Base-by-base conservation (phyloP, 2,329 filamentous ascomycete species). In the Xylariales sp. region DNA sequence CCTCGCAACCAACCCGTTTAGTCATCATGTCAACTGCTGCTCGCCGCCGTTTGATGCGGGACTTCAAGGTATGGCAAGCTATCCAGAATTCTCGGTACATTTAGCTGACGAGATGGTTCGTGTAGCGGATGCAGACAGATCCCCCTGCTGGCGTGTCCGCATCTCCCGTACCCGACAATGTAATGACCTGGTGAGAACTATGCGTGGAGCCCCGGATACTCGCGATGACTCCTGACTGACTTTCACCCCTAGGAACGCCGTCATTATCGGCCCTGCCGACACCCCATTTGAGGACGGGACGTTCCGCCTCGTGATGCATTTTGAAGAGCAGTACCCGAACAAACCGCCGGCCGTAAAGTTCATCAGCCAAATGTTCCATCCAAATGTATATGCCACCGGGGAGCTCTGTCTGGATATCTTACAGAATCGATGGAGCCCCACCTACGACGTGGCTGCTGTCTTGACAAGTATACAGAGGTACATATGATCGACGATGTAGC, bases 341-440 rank as follows among this genome's bases (percentile, higher is more conserved):
- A 98, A 98, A 80, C 96, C 96, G 5, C 96, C 96, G 0, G 92
- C 94, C 41, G 96, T 98, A 82, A 98, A 98, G 79, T 99, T 99
- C 80, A 97, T 99, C 80, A 97, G 93, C 81, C 90, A 96, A 80
- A 99, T 99, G 96, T 99, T 99, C 81, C 96, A 99, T 76, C 96
- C 96, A 18, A 99, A 99, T 78, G 96, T 99, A 65, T 99, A 99
- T 79, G 94, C 93, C 61, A 98, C 94, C 0, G 96, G 96, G 69
- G 96, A 99, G 83, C 86, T 99, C 58, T 99, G 96, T 78, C 83
- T 99, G 73, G 96, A 99, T 78, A 99, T 99, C 73, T 82, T 99
- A 67, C 96, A 99, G 82, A 99, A 99, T 79, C 87, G 96, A 73
- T 99, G 96, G 96, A 98, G 95, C 79, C 96, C 96, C 16, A 98